Evolutionary conservation across 2,329 filamentous ascomycete species (phyloP), one percentile per base, ranked within the genome.

Genomic region (Penicillium sp.): DNA sequence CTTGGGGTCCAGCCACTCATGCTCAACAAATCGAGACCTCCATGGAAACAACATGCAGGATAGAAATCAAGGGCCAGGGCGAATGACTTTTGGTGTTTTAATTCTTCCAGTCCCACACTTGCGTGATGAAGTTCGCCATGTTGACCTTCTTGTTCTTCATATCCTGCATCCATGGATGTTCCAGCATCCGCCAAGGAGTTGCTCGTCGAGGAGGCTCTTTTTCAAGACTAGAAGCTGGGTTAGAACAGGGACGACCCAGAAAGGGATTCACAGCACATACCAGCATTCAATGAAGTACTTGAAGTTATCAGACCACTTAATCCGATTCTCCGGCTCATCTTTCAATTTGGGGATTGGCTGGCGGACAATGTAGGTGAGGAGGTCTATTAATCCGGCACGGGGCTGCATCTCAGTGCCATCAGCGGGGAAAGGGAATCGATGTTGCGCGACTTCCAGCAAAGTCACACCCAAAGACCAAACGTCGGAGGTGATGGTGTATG

Each of bases 221-320:
- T 75, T 99, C 94, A 55, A 99, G 83, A 78, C 94, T 97, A 61
- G 43, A 18, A 18, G 3, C 31, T 18, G 3, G 47, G 53, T 56
- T 49, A 63, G 62, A 64, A 31, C 65, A 54, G 48, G 31, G n/a
- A 35, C 26, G n/a, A 5, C 7, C 4, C 3, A 14, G 3, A 15
- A 9, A 12, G 20, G 25, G 1, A 47, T 6, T 22, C 3, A 27
- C 15, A 15, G 7, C 11, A 68, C 70, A 53, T 84, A 97, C 93
- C 94, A 97, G 85, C 92, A 97, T 77, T 97, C 92, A 67, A 99
- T 97, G 68, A 99, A 99, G 73, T 97, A 97, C 75, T 99, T 99
- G 77, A 99, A 97, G 70, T 90, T 96, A 66, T 95, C 90, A 65
- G 90, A 96, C 94, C 94, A 99, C 70, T 88, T 88, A 64, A 99